Evolutionary conservation across 225 moss, liverwort and hornwort genomes (phyloP), one percentile per base, ranked within the genome.

Genomic region (Rhytidiadelphus loreus): DNA sequence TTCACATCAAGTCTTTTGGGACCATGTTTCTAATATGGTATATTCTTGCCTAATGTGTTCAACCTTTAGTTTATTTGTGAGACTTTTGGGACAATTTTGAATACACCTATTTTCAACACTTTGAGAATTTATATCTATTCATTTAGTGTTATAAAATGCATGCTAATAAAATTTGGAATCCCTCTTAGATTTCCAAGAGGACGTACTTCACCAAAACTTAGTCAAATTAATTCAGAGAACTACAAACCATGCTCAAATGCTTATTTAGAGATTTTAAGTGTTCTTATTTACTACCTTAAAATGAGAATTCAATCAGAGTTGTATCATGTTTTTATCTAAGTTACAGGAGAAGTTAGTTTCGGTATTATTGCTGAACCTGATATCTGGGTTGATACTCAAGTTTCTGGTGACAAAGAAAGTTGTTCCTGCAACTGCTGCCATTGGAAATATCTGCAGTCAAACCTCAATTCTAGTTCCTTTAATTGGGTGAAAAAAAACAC

Each of bases 321-420:
- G 43, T 29, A 30, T 73, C 2, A 46, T 73, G 11, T 73, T 71
- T 63, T 60, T 13, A 46, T 28, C 29, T 29, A 17, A 29, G 2
- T 0, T 21, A 13, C 7, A 20, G 0, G 3, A 21, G 3, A 13
- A 33, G 32, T 32, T 50, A 50, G 13, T 14, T 76, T 33, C 14
- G 9, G 5, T 23, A 35, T 1, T 23, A 2, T 55, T 77, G 16
- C 3, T n/a, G 7, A 81, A 92, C 93, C 90, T 93, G 44, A 92
- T 86, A 90, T 92, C 90, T 68, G 89, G 92, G 24, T 92, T 92
- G 88, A 90, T 92, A 60, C 86, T 90, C 72, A 92, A 62, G 69
- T 92, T 93, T 81, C 90, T 89, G 8, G 83, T 75, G 8, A 93
- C 83, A 43, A 83, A 50, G 39, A 92, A 93, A 43, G 89, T 83